phyloP scores from a whole-genome alignment of 2,329 filamentous ascomycete genomes.

The Cercospora sp. region DNA sequence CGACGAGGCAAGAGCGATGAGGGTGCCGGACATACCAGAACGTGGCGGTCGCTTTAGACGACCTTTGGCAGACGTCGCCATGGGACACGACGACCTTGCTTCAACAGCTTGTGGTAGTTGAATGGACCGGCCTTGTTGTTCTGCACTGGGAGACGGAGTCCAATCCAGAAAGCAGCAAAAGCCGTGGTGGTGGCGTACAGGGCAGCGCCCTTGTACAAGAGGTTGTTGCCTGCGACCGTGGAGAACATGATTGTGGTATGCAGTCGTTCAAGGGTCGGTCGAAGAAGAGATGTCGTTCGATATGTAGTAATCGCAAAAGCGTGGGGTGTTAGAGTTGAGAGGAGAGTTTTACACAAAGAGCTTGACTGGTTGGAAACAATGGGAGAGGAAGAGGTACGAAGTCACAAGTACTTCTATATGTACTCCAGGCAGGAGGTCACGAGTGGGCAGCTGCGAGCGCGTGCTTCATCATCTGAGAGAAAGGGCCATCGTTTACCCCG shows the following conservation, averaged over 20 bases:
- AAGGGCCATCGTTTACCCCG: not conserved
- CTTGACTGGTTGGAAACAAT: not conserved
- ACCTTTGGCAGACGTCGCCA: constrained; percentile 37
- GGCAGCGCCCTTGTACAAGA: constrained; percentile 35
- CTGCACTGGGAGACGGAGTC: constrained; percentile 34
- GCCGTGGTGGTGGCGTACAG: constrained; percentile 36
- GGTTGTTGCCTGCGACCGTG: constrained; percentile 21
- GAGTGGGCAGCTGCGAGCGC: not conserved
- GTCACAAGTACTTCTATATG: not conserved
- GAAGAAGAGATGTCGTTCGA: constrained; percentile 4
- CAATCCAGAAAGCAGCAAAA: constrained; percentile 36
- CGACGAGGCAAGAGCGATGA: not conserved
- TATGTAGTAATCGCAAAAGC: not conserved
- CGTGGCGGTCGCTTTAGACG: constrained; percentile 27
- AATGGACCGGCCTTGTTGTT: constrained; percentile 36
- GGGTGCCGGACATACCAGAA: not conserved
- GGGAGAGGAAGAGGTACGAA: not conserved
- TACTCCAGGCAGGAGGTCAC: not conserved
- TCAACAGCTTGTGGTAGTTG: constrained; percentile 37
- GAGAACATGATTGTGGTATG: constrained; percentile 28
- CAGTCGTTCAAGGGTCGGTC: not conserved
- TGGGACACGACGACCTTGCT: constrained; percentile 32
- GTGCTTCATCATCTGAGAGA: not conserved
- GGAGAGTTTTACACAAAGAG: constrained; percentile 4
- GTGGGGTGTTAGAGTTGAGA: constrained; percentile 11